A percentile compares a stretch with the other conserved stretches of the same genome.
phyloP scores from a whole-genome alignment of 495 filamentous ascomycete species.

The Delitschia confertaspora region DNA sequence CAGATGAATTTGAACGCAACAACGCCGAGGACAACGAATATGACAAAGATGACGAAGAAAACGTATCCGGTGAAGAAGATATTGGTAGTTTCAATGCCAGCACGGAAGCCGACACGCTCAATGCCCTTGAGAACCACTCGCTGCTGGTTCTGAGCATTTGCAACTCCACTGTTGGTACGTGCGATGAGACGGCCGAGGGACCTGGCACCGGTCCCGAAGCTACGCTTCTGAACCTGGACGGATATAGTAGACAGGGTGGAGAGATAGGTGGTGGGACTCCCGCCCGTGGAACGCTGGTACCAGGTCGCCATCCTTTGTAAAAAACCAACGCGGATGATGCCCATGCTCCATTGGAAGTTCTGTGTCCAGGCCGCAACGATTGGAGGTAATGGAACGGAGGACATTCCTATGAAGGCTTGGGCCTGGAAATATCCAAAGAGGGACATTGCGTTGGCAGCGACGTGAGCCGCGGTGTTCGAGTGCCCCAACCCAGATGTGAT shows the following conservation, averaged over 20 bases:
- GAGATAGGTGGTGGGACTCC: conserved; percentile 72
- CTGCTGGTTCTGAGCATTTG: conserved; percentile 35
- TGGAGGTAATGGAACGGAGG: conserved; percentile 73
- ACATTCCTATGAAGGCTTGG: conserved; percentile 91
- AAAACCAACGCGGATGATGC: conserved; percentile 82
- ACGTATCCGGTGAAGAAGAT: conserved; percentile 85
- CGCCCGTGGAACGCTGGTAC: conserved; percentile 93
- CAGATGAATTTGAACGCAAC: conserved; percentile 68
- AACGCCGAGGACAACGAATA: conserved; percentile 62
- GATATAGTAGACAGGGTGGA: conserved; percentile 65
- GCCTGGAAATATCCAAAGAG: conserved; percentile 94
- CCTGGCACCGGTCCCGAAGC: conserved; percentile 39
- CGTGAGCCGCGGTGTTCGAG: conserved; percentile 94
- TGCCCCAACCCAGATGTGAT: conserved; percentile 43
- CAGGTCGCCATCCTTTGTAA: conserved; percentile 83
- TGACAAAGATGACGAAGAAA: conserved; percentile 81
- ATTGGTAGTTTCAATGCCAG: conserved; percentile 81
- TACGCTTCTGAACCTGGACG: conserved; percentile 59
- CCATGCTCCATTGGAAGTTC: conserved; percentile 98
- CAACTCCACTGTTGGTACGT: conserved; percentile 41
- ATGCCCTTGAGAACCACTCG: conserved; percentile 75
- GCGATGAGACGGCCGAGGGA: conserved; percentile 43
- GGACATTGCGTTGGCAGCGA: conserved; percentile 85
- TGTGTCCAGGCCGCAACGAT: conserved; percentile 92
- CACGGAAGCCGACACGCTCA: conserved; percentile 78